These are phyloP conservation scores for Eimeria acervulina DNA, from an alignment of 169 alveolate species.

Conservation along the genomic window DNA sequence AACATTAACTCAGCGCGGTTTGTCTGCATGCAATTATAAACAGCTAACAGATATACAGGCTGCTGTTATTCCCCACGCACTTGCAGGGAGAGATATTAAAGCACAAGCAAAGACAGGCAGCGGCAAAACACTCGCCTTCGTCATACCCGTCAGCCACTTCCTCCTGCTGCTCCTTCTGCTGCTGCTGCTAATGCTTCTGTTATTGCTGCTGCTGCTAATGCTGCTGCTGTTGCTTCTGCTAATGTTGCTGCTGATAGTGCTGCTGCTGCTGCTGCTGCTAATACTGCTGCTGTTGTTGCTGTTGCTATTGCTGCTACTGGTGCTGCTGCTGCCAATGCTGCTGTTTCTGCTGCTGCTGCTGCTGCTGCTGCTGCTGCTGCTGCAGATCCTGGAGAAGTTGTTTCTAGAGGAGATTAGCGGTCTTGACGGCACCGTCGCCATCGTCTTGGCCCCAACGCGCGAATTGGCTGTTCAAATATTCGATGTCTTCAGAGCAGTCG, in stretches of 20 bases:
- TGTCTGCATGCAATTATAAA: slow-evolving; percentile 89
- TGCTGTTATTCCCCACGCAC: slow-evolving; percentile 93
- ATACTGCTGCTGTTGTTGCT: background rate
- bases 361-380: background rate
- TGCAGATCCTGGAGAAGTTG: slow-evolving; percentile 90
- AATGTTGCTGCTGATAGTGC: background rate
- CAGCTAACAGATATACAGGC: slow-evolving; percentile 95
- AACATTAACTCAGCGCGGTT: slow-evolving; percentile 90
- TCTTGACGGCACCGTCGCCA: slow-evolving; percentile 93
- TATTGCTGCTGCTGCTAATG: background rate
- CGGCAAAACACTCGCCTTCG: slow-evolving; percentile 96
- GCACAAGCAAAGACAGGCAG: slow-evolving; percentile 94
- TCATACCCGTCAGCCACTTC: slow-evolving; percentile 90
- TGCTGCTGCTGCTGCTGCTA: background rate
- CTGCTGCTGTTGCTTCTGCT: background rate
- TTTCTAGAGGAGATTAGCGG: slow-evolving; percentile 90
- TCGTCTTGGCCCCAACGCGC: slow-evolving; percentile 95
- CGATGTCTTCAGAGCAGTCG: slow-evolving; percentile 90
- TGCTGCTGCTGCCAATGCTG: background rate
- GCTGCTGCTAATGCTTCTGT: background rate
- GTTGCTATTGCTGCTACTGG: background rate
- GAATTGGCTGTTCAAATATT: slow-evolving; percentile 96
- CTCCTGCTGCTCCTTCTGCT: background rate
- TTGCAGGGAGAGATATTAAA: slow-evolving; percentile 93
- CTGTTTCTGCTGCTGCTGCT: slow-evolving; percentile 6